Evolutionary conservation across 495 filamentous ascomycete species (phyloP), one percentile per base, ranked within the genome.

Genomic region (Daldinia loculata): DNA sequence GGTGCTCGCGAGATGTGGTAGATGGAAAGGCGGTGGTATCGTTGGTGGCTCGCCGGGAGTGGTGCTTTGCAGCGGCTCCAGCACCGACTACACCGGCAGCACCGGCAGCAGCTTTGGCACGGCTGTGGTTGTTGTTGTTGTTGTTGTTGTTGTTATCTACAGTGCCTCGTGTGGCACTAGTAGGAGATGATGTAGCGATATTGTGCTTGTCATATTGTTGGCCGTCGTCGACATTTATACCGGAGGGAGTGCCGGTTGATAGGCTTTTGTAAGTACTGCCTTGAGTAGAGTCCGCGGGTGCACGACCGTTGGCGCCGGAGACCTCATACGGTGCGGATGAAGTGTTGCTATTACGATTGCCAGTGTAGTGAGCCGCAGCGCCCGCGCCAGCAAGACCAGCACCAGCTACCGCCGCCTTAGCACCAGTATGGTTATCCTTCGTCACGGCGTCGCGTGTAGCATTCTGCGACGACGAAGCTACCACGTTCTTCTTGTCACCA

Each of bases 201-300:
- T 12, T 48, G 1, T 15, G 24, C 27, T 41, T 43, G 24, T 38
- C 12, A 6, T 63, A 24, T 12, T 48, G 27, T 0, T 38, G 34
- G 24, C 19, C 6, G 4, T 67, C 36, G 29, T 63, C 57, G 15
- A 73, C 41, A 62, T 72, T 74, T 2, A 77, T 61, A 11, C 74
- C 74, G 0, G 77, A 79, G 0, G 74, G 66, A 1, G 77, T 79
- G 1, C 76, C 76, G 0, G 76, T 69, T 0, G 73, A 12, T 2
- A 75, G 61, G 7, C 27, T 8, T n/a, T 72, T 79, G 39, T 78
- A 76, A 11, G 56, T 56, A 1, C 53, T 52, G 6, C 22, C 41
- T 1, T 71, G 52, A 11, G 12, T 53, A 6, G 39, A 26, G 9
- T 8, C n/a, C 1, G 45, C 22, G 8, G 64, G 6, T 0, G 36